Evolutionary conservation across 331 rosid species (phyloP), one percentile per base, ranked within the genome.

Genomic region (Dryas integrifolia): DNA sequence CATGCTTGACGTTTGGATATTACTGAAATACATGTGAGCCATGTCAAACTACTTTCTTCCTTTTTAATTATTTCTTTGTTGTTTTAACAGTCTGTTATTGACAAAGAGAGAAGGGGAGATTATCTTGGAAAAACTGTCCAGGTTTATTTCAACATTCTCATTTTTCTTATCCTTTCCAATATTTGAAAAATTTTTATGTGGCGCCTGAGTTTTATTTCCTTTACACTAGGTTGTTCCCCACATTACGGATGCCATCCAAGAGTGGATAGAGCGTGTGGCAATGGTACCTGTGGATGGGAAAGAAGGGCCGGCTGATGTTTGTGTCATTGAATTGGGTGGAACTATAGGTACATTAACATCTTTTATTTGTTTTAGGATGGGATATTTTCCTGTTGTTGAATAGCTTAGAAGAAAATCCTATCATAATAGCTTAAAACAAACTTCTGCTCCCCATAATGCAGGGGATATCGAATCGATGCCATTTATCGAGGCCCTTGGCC

Each of bases 391-490:
- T 61, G 4, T 30, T 24, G 10, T 56, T 35, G 7, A 46, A 15
- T 62, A 10, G 16, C 76, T 83, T 63, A 56, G 72, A 56, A 61
- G 12, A 77, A 45, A 21, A 30, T 82, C 75, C 8, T 58, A 70
- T 60, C 0, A 4, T 4, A 38, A n/a, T 68, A 11, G 39, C 72
- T 83, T 75, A 47, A 75, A 51, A 67, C 5, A 66, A 16, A 9
- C 44, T 77, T 5, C 15, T 6, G 5, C 38, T 72, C 5, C 40
- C 67, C 41, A 52, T 82, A 65, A 49, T 83, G 79, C 77, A 91
- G 97, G 97, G 59, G 97, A 91, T 76, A 91, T 91, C 11, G 97
- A 91, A 82, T 91, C 97, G n/a, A 87, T 86, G 96, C 88, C 89
- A 47, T 91, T 87, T 79, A 89, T 89, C 67, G 97, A 91, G 82